Evolutionary conservation across 2,329 filamentous ascomycete species (phyloP), one percentile per base, ranked within the genome.

Genomic region (Trichoderma atrobrunneum): DNA sequence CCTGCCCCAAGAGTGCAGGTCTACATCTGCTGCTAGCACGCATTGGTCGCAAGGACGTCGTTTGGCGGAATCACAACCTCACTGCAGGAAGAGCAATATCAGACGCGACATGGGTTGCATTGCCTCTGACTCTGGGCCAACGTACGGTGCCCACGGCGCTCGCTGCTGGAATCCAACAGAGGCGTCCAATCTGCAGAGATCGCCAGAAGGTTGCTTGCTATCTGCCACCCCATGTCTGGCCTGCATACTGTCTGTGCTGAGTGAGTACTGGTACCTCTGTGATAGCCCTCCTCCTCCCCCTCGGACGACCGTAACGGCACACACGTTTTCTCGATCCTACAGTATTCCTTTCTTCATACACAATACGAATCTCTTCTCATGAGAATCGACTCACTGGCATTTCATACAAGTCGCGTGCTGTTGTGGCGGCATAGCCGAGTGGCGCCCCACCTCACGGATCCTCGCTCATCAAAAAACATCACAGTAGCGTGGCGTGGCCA

Each of bases 371-470:
- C 36, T 63, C 43, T 43, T 21, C 21, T 63, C 36, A 63, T n/a
- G 8, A 32, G 7, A 32, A 11, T 60, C 65, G 34, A 24, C 43
- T 62, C 66, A 54, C 60, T 62, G 66, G 39, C 11, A 39, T 62
- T 62, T 28, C 7, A 16, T 26, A 8, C 34, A 54, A 63, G 70
- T 72, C 70, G 62, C 62, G 70, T 67, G 70, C 68, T 64, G 48
- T 36, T 72, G 70, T 59, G 63, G 63, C 70, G 70, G 63, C 51
- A 56, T 67, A 56, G 70, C 70, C 70, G 70, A 72, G 63, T 60
- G 70, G 70, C 59, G 68, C 68, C 32, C 70, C 70, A 64, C 60
- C 30, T 18, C 39, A 56, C 63, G 70, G 62, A 57, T 62, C 70
- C 56, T 72, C 70, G 70, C 70, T 72, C 51, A 60, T 65, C 43